These are phyloP conservation scores for Laguncularia racemosa DNA, from an alignment of 345 rosid species.

Conservation along the genomic window DNA sequence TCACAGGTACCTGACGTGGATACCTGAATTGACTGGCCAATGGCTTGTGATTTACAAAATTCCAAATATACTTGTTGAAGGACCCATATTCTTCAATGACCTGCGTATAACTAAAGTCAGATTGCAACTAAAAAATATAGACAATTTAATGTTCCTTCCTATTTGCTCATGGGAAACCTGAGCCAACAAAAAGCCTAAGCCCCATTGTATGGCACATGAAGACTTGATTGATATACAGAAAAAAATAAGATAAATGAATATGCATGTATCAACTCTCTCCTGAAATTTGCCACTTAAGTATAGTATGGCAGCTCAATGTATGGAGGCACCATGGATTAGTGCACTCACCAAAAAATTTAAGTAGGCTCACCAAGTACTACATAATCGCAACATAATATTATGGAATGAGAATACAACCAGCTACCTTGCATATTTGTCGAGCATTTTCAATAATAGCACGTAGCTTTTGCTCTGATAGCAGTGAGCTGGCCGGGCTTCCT, in stretches of 20 bases:
- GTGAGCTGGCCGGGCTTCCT: slow-evolving; percentile 48
- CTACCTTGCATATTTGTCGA: slow-evolving; percentile 68
- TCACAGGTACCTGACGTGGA: slow-evolving; percentile 70
- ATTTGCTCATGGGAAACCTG: too few species aligned
- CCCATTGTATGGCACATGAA: too few species aligned
- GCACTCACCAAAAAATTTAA: too few species aligned
- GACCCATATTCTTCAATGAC: slow-evolving; percentile 63
- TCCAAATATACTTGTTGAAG: slow-evolving; percentile 78
- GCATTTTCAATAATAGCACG: slow-evolving; percentile 74
- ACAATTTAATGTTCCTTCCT: too few species aligned
- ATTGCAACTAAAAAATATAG: not conserved
- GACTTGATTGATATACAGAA: too few species aligned
- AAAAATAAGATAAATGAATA: too few species aligned
- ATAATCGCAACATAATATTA: not conserved
- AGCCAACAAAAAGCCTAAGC: too few species aligned
- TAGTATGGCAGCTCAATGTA: too few species aligned
- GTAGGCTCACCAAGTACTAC: too few species aligned
- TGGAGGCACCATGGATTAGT: too few species aligned
- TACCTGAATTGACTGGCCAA: slow-evolving; percentile 54
- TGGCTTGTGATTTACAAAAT: slow-evolving; percentile 66
- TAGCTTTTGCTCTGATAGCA: slow-evolving; percentile 66
- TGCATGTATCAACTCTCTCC: too few species aligned
- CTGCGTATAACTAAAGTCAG: slow-evolving; percentile 21
- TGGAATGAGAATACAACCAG: not conserved
- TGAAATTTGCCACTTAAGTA: too few species aligned